Base-by-base conservation (phyloP, 306 rosid species). In the Acacia crassicarpa region DNA sequence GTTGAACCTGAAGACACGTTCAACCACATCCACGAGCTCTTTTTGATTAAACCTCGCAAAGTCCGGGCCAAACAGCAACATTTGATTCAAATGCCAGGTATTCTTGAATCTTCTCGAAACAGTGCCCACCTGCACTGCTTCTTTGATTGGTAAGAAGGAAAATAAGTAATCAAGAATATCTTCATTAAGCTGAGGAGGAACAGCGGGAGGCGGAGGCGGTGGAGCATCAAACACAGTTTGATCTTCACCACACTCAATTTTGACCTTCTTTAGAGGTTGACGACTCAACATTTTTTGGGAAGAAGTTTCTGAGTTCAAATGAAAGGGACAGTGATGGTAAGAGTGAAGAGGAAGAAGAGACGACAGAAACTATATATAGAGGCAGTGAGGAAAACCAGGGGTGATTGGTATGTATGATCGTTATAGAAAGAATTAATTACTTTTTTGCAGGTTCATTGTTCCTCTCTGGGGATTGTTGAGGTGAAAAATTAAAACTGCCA, bases 71-170 rank as follows among this genome's bases (percentile, higher is more conserved):
- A 87, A 89, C 20, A 74, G 0, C 13, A 89, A 32, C 0, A 27
- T 80, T 0, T 83, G 85, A 10, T 23, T 67, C 4, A 12, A 22
- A 22, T 0, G 30, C 85, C 87, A 82, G 0, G 89, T n/a, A 4
- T 25, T 33, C 4, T 45, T n/a, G 76, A 74, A 84, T 8, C 62
- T 33, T 0, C 8, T 41, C 0, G 89, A 69, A 0, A 82, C 12
- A 2, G 23, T 20, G 35, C 69, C 53, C 7, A 13, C 17, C 19
- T 23, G 25, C 0, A 73, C 43, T 8, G 86, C 84, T 0, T 71
- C 19, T 67, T 32, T 80, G 33, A 88, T 46, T 0, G 93, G 85
- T 15, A 90, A 46, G 33, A 88, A 70, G 0, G 86, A 16, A 72
- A 90, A 33, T 12, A 90, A 19, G 2, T 62, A 2, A 1, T 82